Evolutionary conservation across 208 protist species (phyloP).

Genomic region (Trypanosoma platydactyli): DNA sequence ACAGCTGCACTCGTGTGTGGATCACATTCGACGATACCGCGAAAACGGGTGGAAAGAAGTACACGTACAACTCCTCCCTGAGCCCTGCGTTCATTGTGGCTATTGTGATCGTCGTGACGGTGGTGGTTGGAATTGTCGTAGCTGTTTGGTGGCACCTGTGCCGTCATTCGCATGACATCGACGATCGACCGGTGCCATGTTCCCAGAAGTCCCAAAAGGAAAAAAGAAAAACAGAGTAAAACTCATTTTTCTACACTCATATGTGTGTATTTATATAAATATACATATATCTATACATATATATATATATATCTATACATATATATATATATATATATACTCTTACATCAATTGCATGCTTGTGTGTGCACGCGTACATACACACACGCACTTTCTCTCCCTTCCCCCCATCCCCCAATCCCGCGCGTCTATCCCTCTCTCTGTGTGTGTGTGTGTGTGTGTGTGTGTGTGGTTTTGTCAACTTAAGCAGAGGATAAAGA

Average conservation of each 20-base stretch:
- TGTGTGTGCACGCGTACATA: too few relatives aligned
- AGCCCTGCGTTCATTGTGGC: conserved; percentile 38
- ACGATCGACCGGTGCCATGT: conserved; percentile 33
- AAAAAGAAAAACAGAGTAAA: background rate
- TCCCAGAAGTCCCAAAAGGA: conserved; percentile 20
- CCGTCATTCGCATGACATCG: conserved; percentile 27
- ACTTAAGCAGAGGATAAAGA: too few relatives aligned
- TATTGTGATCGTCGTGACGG: conserved; percentile 26
- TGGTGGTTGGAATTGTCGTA: conserved; percentile 27
- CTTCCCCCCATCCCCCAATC: too few relatives aligned
- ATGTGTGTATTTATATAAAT: background rate
- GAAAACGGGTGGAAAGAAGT: conserved; percentile 15
- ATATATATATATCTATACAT: background rate
- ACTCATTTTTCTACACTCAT: background rate
- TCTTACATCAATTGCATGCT: too few relatives aligned
- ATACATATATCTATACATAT: background rate
- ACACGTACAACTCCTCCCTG: conserved; percentile 30
- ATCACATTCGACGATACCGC: conserved; percentile 42
- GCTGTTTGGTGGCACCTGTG: conserved; percentile 46
- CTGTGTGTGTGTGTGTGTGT: too few relatives aligned
- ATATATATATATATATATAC: background rate
- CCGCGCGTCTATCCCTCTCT: too few relatives aligned
- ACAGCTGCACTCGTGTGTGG: conserved; percentile 42
- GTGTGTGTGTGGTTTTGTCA: too few relatives aligned
- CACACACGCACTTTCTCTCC: too few relatives aligned